Conservation (phyloP, 306 rosid genomes). For the Cercis canadensis region DNA sequence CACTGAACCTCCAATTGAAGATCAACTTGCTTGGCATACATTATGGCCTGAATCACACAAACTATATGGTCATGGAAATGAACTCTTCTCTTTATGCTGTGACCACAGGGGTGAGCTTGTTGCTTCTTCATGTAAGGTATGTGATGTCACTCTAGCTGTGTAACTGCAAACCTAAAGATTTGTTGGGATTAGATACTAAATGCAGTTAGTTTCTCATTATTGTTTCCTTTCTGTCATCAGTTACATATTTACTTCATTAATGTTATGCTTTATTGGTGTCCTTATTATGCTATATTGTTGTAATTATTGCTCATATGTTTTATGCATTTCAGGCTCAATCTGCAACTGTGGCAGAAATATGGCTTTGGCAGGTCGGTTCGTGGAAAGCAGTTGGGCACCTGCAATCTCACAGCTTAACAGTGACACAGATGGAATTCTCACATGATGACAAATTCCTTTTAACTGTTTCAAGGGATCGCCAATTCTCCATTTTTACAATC, state of each 20-base stretch:
- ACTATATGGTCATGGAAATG: constrained; percentile 98
- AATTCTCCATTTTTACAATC: constrained; percentile 75
- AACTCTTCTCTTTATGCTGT: constrained; percentile 84
- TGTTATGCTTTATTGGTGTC: constrained; percentile 9
- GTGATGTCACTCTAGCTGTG: constrained; percentile 28
- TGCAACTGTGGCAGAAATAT: constrained; percentile 77
- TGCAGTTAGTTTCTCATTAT: not conserved
- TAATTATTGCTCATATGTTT: constrained; percentile 4
- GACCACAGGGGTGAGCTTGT: constrained; percentile 86
- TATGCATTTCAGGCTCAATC: constrained; percentile 78
- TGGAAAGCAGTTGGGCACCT: constrained; percentile 88
- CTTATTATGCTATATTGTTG: constrained; percentile 10
- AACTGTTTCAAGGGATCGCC: constrained; percentile 96
- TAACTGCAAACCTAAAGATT: constrained; percentile 13
- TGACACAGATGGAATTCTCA: constrained; percentile 91
- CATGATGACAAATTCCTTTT: constrained; percentile 75
- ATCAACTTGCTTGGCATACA: constrained; percentile 96
- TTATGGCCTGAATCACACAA: constrained; percentile 99
- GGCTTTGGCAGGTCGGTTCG: constrained; percentile 96
- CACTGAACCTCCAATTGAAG: constrained; percentile 94
- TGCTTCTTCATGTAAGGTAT: constrained; percentile 97
- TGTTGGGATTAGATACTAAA: not conserved
- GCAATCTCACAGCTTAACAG: constrained; percentile 90
- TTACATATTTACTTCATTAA: too few relatives aligned
- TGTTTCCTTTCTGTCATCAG: not conserved